phyloP scores from a whole-genome alignment of 441 rosid genomes.

The Jatropha podagrica region DNA sequence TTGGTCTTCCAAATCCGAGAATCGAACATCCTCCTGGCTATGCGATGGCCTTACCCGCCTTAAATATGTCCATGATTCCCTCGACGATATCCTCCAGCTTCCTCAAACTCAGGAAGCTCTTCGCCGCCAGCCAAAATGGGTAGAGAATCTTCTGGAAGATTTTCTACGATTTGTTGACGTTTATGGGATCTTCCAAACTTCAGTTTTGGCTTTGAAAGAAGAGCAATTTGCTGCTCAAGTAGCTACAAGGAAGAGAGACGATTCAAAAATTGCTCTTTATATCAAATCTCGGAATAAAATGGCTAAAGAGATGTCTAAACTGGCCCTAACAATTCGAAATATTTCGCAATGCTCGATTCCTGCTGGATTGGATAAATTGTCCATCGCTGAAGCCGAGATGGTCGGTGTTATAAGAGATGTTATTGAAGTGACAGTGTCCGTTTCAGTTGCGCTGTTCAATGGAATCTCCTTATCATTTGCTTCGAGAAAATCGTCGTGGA shows the following conservation, averaged over 20 bases:
- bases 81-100: conserved; percentile 63
- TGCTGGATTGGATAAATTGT: conserved; percentile 18
- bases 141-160: conserved; percentile 73
- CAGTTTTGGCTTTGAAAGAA: conserved; percentile 51
- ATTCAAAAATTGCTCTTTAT: conserved; percentile 40
- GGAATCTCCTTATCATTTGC: conserved; percentile 44
- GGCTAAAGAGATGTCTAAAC: conserved; percentile 50
- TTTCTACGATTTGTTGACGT: conserved; percentile 68
- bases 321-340: conserved; percentile 37
- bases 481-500: conserved; percentile 38
- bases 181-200: conserved; percentile 68
- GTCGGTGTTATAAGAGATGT: conserved; percentile 45
- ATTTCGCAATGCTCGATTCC: conserved; percentile 30
- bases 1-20: conserved; percentile 38
- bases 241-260: conserved; percentile 61
- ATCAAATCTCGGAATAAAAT: conserved; percentile 47
- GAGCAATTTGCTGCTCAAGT: conserved; percentile 63
- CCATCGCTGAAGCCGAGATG: conserved; percentile 44
- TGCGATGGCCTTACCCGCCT: conserved; percentile 53
- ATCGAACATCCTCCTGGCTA: conserved; percentile 50
- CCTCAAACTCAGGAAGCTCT: conserved; percentile 67
- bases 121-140: conserved; percentile 41
- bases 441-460: conserved; percentile 52
- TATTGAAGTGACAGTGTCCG: conserved; percentile 50
- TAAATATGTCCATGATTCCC: conserved; percentile 50